Evolutionary conservation across 163 green algal species (phyloP), one percentile per base, ranked within the genome.

Genomic region (Scenedesmus sp.): DNA sequence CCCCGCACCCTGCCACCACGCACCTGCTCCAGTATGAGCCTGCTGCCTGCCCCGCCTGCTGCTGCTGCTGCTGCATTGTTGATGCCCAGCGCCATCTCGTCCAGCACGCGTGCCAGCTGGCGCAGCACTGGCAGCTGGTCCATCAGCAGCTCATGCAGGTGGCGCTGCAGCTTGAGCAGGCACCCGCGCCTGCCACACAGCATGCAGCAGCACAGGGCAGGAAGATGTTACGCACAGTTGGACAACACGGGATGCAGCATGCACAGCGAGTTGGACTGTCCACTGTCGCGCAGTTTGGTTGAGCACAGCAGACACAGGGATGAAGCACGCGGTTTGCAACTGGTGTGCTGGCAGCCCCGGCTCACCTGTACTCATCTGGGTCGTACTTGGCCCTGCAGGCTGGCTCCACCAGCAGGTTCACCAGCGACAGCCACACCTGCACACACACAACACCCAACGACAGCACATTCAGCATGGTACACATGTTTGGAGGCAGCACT

Each of bases 371-470:
- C 77, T 97, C 94, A 84, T 97, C 95, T 60, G 96, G 93, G 23
- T 93, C 82, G 94, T 98, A 98, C 91, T 97, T 97, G n/a, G 93
- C 94, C 0, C 96, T 93, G 83, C 94, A 97, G 12, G 90, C 91
- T 0, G 96, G 95, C 83, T 99, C 97, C 26, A 97, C 95, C 76
- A 98, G 82, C 84, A 99, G 95, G 91, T 98, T 98, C 94, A 97
- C 95, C 59, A 99, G 70, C 66, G 96, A 93, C 83, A 99, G 95
- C 97, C 97, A 99, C 73, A 97, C 96, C 97, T 99, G 95, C 66
- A 86, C 82, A 86, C 3, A 15, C 54, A 46, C 34, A 67, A 52
- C 82, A 67, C 0, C 55, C 82, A 86, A 20, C 1, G 46, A 18
- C 18, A 79, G 18, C 20, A 86, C 4, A 54, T 4, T 4, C 18